Conservation (phyloP, 805 yeast species). For the Yamadazyma takamatsuzukensis region DNA sequence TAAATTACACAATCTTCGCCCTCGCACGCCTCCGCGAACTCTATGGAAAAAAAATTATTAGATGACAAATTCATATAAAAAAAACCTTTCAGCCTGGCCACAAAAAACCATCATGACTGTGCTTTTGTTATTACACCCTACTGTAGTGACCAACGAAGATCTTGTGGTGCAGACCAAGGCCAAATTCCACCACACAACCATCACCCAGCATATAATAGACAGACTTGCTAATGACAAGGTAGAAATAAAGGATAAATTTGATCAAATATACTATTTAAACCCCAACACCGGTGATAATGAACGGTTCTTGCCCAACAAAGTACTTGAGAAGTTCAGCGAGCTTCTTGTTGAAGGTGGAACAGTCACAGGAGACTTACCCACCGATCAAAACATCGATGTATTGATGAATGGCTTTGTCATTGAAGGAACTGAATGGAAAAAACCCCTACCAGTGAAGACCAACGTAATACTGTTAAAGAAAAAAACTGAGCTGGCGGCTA, state of each 20-base stretch:
- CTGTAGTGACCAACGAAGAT: slow-evolving; percentile 55
- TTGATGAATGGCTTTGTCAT: slow-evolving; percentile 63
- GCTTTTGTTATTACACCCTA: slow-evolving; percentile 57
- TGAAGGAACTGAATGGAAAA: slow-evolving; percentile 48
- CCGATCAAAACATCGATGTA: slow-evolving; percentile 54
- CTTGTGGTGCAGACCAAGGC: slow-evolving; percentile 40
- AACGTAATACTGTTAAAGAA: slow-evolving; percentile 31
- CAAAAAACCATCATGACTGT: slow-evolving; percentile 3
- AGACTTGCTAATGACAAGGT: slow-evolving; percentile 51
- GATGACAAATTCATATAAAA: slow-evolving; percentile 4
- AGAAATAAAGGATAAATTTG: slow-evolving; percentile 35
- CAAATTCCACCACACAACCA: slow-evolving; percentile 17
- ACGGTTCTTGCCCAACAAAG: slow-evolving; percentile 41
- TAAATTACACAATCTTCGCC: no score
- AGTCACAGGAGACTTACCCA: slow-evolving; percentile 52
- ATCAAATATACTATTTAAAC: slow-evolving; percentile 50
- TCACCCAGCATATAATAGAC: slow-evolving; percentile 55
- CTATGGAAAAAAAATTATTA: no score
- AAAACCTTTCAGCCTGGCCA: no score
- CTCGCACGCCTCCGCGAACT: no score
- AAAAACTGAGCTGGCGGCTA: slow-evolving; percentile 11
- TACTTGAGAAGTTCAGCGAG: slow-evolving; percentile 19
- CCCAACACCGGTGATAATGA: slow-evolving; percentile 42
- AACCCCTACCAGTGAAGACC: slow-evolving; percentile 39
- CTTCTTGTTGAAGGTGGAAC: slow-evolving; percentile 42